These are phyloP conservation scores for Carnegiea gigantea DNA, from an alignment of 179 eudicot genomes.

Conservation along the genomic window DNA sequence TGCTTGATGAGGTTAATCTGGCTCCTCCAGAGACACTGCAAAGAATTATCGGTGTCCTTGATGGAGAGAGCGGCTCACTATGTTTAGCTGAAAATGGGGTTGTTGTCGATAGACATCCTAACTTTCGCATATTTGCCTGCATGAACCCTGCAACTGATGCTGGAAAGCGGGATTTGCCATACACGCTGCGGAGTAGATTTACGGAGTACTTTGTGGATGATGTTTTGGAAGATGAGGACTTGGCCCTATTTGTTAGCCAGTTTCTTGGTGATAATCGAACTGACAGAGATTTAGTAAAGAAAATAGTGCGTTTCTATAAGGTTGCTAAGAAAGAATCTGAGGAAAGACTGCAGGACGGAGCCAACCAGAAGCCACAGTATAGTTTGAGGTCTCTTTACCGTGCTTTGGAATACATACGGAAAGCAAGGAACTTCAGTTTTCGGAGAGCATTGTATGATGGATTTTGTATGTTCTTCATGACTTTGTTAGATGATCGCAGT, in stretches of 20 bases:
- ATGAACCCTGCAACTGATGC: conserved; percentile 99
- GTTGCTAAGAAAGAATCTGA: conserved; percentile 84
- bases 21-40: conserved; percentile 98
- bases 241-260: conserved; percentile 63
- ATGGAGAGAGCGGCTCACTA: conserved; percentile 80
- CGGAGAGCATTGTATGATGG: conserved; percentile 82
- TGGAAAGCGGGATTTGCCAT: conserved; percentile 94
- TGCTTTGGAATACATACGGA: conserved; percentile 75
- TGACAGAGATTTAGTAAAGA: conserved; percentile 42
- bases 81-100: conserved; percentile 98
- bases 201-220: conserved; percentile 95
- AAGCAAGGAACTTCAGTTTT: conserved; percentile 55
- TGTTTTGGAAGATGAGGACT: conserved; percentile 75
- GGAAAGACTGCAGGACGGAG: conserved; percentile 92
- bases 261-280: conserved; percentile 54
- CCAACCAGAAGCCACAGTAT: conserved; percentile 99
- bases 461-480: conserved; percentile 89
- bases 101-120: conserved; percentile 64
- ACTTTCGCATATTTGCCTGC: conserved; percentile 92
- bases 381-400: conserved; percentile 96
- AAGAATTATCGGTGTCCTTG: conserved; percentile 91
- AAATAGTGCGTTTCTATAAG: conserved; percentile 75
- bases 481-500: conserved; percentile 70
- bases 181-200: conserved; percentile 74
- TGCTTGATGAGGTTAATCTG: conserved; percentile 97